phyloP scores from a whole-genome alignment of 2,329 filamentous ascomycete species.

The Sporothrix mexicana region DNA sequence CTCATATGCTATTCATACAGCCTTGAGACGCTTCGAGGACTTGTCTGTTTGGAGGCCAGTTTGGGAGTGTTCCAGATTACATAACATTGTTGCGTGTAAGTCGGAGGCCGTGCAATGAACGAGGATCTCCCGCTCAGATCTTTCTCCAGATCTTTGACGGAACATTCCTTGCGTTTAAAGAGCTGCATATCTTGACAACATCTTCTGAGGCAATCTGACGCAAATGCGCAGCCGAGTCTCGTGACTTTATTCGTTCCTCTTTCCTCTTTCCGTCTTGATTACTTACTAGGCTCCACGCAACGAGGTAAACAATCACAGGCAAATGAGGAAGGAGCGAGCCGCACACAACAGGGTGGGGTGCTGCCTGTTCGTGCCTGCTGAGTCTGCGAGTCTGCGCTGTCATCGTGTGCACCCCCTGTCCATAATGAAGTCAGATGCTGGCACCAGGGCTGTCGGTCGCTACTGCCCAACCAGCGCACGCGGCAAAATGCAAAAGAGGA shows the following conservation, averaged over 20 bases:
- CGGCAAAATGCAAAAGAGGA: conserved; percentile 1
- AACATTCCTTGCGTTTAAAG: background rate
- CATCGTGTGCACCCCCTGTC: conserved; percentile 15
- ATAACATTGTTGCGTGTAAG: conserved; percentile 16
- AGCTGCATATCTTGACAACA: conserved; percentile 14
- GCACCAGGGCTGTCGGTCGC: conserved; percentile 8
- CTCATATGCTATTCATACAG: too few relatives aligned
- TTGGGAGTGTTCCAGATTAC: conserved; percentile 8
- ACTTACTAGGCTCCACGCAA: background rate
- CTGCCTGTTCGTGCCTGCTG: conserved; percentile 4
- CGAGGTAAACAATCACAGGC: background rate
- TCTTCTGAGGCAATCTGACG: background rate
- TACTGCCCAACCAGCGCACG: conserved; percentile 27
- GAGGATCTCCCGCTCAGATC: too few relatives aligned
- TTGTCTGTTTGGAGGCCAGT: too few relatives aligned
- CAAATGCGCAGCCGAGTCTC: background rate
- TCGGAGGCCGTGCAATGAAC: background rate
- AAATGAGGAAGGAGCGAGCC: conserved; percentile 15
- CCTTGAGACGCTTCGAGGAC: background rate
- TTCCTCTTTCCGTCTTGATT: background rate
- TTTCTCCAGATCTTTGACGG: background rate
- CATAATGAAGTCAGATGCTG: background rate
- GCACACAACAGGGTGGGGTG: conserved; percentile 2
- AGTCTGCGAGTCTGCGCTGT: background rate
- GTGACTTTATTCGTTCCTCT: background rate